Conservation (phyloP, 371 early-diverging fungal species). For the Mucor ambiguus region DNA sequence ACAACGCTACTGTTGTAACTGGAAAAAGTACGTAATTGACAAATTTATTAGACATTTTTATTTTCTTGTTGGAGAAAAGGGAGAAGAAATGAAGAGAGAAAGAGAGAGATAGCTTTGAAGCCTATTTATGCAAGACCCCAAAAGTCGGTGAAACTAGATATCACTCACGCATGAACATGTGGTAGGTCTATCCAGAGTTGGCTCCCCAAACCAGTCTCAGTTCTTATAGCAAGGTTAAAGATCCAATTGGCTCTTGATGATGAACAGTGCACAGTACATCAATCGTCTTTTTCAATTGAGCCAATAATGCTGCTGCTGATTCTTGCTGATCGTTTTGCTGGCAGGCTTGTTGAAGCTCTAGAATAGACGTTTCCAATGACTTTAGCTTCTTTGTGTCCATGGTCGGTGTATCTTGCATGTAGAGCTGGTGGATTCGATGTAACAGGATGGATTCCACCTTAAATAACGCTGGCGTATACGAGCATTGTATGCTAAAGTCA, state of each 20-base stretch:
- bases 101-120: not conserved
- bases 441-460: constrained; percentile 19
- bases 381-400: constrained; percentile 9
- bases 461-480: constrained; percentile 20
- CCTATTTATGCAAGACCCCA: not conserved
- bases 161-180: not conserved
- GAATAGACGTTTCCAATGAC: constrained; percentile 12
- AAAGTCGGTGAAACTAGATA: constrained; percentile 3
- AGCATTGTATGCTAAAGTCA: constrained; percentile 20
- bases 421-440: constrained; percentile 8
- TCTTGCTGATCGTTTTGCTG: constrained; percentile 12
- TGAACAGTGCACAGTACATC: constrained; percentile 9
- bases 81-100: constrained; percentile 2
- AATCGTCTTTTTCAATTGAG: not conserved
- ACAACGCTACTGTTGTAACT: constrained; percentile 33
- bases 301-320: not conserved
- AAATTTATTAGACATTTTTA: constrained; percentile 21
- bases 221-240: not conserved
- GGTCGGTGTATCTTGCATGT: not conserved
- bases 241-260: constrained; percentile 15
- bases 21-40: constrained; percentile 36
- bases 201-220: not conserved
- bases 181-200: too few relatives aligned
- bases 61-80: constrained; percentile 31
- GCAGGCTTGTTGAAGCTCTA: constrained; percentile 14